A percentile compares a stretch with the other conserved stretches of the same genome.
These are phyloP conservation scores for Blastomyces gilchristii DNA, from an alignment of 2,329 filamentous ascomycete species.

Conservation along the genomic window DNA sequence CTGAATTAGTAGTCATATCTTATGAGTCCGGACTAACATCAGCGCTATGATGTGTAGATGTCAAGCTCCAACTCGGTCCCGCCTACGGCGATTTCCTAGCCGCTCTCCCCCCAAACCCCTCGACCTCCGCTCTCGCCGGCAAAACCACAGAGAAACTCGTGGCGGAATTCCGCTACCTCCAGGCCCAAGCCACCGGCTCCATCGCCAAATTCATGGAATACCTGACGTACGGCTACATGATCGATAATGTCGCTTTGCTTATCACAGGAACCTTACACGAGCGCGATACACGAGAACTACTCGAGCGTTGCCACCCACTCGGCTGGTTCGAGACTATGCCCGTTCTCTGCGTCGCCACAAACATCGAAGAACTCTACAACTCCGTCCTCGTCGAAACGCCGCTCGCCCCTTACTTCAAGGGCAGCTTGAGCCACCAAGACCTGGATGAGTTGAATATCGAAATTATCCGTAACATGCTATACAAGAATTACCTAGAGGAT, in stretches of 20 bases:
- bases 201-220: constrained; percentile 96
- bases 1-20: neutral
- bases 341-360: constrained; percentile 92
- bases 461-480: constrained; percentile 94
- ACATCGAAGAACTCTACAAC: constrained; percentile 98
- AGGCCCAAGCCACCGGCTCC: constrained; percentile 83
- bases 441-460: constrained; percentile 98
- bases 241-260: constrained; percentile 94
- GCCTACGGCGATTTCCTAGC: constrained; percentile 96
- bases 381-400: constrained; percentile 95
- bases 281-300: constrained; percentile 85
- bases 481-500: constrained; percentile 99
- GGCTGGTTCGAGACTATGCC: constrained; percentile 99
- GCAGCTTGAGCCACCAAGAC: constrained; percentile 88
- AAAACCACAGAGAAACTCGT: constrained; percentile 98
- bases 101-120: constrained; percentile 87
- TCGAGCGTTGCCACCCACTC: constrained; percentile 91
- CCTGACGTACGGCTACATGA: constrained; percentile 99
- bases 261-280: constrained; percentile 98
- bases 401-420: constrained; percentile 93
- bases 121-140: constrained; percentile 83
- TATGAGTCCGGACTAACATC: neutral
- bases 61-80: constrained; percentile 93
- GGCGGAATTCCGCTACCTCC: constrained; percentile 90
- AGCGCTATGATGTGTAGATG: constrained; percentile 49